Conservation (phyloP, 148 eudicot genomes). For the Chenopodium album region DNA sequence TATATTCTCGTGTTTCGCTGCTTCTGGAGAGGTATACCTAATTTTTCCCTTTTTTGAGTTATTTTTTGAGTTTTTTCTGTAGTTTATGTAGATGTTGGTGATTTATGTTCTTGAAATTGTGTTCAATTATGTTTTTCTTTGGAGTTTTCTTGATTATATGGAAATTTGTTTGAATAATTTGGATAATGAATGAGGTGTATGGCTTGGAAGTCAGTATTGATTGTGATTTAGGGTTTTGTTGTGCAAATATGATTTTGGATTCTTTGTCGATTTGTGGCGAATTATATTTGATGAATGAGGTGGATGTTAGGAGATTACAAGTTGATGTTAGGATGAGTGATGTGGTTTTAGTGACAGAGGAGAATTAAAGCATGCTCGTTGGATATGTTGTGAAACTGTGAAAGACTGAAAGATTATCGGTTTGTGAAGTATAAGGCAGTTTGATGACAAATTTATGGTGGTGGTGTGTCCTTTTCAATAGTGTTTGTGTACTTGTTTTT, state of each 20-base stretch:
- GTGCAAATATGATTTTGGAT: neutral
- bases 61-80: neutral
- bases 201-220: too few relatives aligned
- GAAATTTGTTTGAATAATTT: too few relatives aligned
- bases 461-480: neutral
- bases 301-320: neutral
- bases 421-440: neutral
- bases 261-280: neutral
- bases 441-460: neutral
- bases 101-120: neutral
- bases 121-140: too few relatives aligned
- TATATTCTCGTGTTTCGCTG: constrained; percentile 49
- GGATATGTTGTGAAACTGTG: neutral
- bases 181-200: too few relatives aligned
- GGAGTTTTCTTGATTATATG: too few relatives aligned
- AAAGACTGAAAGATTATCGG: neutral
- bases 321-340: neutral
- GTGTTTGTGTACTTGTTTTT: neutral
- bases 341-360: neutral
- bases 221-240: neutral
- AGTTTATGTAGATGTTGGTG: neutral
- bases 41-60: neutral
- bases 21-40: constrained; percentile 68
- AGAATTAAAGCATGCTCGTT: neutral
- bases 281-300: neutral